Conservation (phyloP, 139 green algal genomes). For the Diplosphaera chodatii region DNA sequence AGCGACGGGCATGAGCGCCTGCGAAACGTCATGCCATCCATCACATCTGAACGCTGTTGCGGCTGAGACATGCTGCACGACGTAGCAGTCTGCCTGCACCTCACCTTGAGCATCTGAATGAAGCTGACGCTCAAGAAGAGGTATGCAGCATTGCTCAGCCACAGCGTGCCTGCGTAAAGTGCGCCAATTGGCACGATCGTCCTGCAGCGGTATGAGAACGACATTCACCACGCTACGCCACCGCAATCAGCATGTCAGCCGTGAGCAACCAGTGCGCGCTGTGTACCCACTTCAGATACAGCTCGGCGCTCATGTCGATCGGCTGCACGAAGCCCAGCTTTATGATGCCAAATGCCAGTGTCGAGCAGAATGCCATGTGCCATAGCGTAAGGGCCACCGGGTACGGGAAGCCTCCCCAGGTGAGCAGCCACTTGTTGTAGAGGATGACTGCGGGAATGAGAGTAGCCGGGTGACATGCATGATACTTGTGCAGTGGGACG, state of each 20-base stretch:
- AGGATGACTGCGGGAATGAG: constrained; percentile 2
- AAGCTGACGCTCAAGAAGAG: constrained; percentile 26
- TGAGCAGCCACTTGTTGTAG: constrained; percentile 55
- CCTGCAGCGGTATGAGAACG: background rate
- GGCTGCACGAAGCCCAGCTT: constrained; percentile 30
- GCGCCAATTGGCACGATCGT: constrained; percentile 38
- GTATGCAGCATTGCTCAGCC: constrained; percentile 36
- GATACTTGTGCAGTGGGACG: no score
- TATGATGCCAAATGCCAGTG: constrained; percentile 26
- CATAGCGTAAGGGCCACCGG: constrained; percentile 49
- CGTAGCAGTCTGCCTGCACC: background rate
- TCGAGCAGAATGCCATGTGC: constrained; percentile 40
- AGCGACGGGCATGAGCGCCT: constrained; percentile 46
- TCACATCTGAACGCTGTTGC: no score
- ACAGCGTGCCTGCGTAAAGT: constrained; percentile 40
- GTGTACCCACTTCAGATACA: constrained; percentile 35
- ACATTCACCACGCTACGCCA: no score
- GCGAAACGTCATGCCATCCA: no score
- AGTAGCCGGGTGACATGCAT: no score
- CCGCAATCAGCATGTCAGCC: background rate
- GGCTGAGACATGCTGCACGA: no score
- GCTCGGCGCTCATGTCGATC: constrained; percentile 38
- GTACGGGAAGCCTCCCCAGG: constrained; percentile 29
- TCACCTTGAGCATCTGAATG: constrained; percentile 44
- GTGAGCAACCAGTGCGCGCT: background rate